Evolutionary conservation across 208 protist genomes (phyloP), one percentile per base, ranked within the genome.

Genomic region (Crithidia brevicula): DNA sequence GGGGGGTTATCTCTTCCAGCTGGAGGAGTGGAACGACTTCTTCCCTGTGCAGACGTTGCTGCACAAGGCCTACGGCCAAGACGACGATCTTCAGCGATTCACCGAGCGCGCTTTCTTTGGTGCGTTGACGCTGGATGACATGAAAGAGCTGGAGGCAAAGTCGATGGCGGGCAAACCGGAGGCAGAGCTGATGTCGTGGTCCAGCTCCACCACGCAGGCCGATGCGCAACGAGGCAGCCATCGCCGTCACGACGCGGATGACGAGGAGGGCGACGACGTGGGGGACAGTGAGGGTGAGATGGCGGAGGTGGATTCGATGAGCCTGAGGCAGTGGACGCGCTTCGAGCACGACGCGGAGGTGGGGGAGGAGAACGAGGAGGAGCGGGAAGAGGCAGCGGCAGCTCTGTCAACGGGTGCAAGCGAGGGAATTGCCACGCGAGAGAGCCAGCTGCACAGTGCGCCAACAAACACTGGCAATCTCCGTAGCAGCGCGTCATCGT

Each of bases 1-100:
- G 0, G 88, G 89, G 15, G 91, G 89, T 27, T 93, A 96, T 47
- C 51, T 92, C 18, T 96, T 84, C 56, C 91, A 96, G 69, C 72
- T 92, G 18, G 74, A 76, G 47, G 67, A 85, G 63, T 96, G 88
- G 87, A 51, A 79, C 1, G 59, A 74, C 18, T 45, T 93, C 4
- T 96, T 96, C 66, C 91, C 91, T 9, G 46, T 70, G 57, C 91
- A 96, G 79, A 63, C 74, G 49, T 67, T 93, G 47, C 76, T 96
- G 31, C 71, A 52, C 34, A 58, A 47, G 16, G 86, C 85, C 0
- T 56, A 89, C 63, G 73, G 73, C 3, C 88, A 96, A 63, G 46
- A 81, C 23, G 33, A 51, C 46, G 53, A 81, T 36, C 74, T 94
- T 20, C 85, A 77, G 58, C 59, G 46, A 36, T 72, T 92, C 23